These are phyloP conservation scores for Boletus albobrunnescens DNA, from an alignment of 1,284 basidiomycete species.

Conservation along the genomic window DNA sequence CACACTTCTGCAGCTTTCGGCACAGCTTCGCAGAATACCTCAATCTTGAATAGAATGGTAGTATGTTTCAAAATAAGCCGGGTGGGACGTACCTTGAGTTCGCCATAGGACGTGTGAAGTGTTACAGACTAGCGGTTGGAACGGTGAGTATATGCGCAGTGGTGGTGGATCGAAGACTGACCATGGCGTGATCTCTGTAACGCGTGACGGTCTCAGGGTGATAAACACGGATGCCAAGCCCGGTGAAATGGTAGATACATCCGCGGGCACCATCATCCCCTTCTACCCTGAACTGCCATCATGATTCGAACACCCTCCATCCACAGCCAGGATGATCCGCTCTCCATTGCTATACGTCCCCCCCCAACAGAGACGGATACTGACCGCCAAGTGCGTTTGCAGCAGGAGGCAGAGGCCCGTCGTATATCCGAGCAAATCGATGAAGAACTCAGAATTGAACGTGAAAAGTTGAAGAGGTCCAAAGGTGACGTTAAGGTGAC, in stretches of 20 bases:
- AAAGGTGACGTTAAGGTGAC: constrained; percentile 72
- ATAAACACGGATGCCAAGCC: not conserved
- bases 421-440: constrained; percentile 74
- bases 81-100: constrained; percentile 73
- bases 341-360: constrained; percentile 64
- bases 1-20: constrained; percentile 89
- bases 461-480: constrained; percentile 56
- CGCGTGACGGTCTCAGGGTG: constrained; percentile 18
- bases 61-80: not conserved
- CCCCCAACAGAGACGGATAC: constrained; percentile 60
- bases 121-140: constrained; percentile 75
- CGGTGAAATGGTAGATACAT: not conserved
- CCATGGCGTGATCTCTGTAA: constrained; percentile 32
- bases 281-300: constrained; percentile 35
- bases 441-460: constrained; percentile 67
- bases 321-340: constrained; percentile 70
- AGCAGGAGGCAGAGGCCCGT: constrained; percentile 67
- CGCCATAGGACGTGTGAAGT: constrained; percentile 89
- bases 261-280: constrained; percentile 14
- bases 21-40: constrained; percentile 94
- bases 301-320: constrained; percentile 63
- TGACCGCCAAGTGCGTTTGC: constrained; percentile 56
- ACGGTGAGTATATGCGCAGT: constrained; percentile 14
- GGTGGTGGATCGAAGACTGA: constrained; percentile 27
- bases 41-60: constrained; percentile 57